Percentiles rank a stretch among this genome's conserved stretches.
Evolutionary conservation across 306 rosid genomes (phyloP).

Genomic region (Alnus glutinosa): DNA sequence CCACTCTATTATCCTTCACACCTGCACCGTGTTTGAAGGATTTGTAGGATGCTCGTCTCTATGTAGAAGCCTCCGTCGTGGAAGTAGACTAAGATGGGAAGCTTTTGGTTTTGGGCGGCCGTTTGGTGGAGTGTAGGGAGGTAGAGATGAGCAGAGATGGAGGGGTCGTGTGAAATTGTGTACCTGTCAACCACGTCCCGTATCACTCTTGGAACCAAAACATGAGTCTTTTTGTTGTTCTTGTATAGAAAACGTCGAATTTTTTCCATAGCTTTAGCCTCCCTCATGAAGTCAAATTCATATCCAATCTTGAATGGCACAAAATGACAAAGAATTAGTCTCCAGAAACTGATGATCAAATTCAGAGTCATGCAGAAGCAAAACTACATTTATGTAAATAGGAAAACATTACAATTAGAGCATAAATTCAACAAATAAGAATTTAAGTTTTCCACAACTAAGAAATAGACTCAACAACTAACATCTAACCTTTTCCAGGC

Average conservation of each 20-base stretch:
- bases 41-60: no score
- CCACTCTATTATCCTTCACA: no score
- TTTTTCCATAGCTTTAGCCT: conserved; percentile 77
- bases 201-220: conserved; percentile 76
- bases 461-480: conserved; percentile 17
- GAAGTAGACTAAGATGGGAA: no score
- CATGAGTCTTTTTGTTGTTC: conserved; percentile 74
- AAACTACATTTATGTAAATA: conserved; percentile 10
- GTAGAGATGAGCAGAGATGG: no score
- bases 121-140: no score
- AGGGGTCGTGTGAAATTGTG: background rate
- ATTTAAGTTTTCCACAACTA: conserved; percentile 2
- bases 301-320: conserved; percentile 75
- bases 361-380: conserved; percentile 29
- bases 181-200: conserved; percentile 76
- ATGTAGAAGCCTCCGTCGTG: no score
- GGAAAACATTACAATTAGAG: background rate
- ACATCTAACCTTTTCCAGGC: background rate
- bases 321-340: conserved; percentile 30
- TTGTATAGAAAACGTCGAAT: conserved; percentile 64
- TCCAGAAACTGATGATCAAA: conserved; percentile 30
- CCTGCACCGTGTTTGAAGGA: no score
- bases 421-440: background rate
- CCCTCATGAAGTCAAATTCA: conserved; percentile 92
- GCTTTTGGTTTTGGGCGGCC: no score